Evolutionary conservation across 257 asterid genomes (phyloP).

Genomic region (Gentiana macrophylla): DNA sequence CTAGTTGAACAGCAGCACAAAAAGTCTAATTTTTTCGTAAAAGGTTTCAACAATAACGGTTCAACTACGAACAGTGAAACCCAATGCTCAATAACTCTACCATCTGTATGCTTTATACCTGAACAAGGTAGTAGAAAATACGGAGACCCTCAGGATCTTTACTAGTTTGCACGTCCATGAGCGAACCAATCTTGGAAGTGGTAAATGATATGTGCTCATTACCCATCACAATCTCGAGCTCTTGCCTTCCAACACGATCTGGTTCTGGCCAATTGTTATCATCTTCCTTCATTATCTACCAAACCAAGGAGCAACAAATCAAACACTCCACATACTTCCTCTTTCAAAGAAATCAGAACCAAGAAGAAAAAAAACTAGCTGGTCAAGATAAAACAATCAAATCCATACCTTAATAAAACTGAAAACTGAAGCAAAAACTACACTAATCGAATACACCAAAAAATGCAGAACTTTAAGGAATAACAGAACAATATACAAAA

Average conservation of each 20-base stretch:
- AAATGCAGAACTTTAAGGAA: background rate
- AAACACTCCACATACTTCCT: background rate
- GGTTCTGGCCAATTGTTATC: conserved; percentile 99
- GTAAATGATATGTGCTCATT: conserved; percentile 96
- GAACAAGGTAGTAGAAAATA: conserved; percentile 92
- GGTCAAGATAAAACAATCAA: background rate
- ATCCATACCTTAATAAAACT: background rate
- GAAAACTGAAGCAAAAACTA: too few relatives aligned
- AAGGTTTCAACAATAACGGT: too few relatives aligned
- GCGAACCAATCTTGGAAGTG: conserved; percentile 95
- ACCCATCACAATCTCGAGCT: conserved; percentile 98
- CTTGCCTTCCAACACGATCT: conserved; percentile 98
- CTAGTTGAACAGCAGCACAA: too few relatives aligned
- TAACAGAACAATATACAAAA: background rate
- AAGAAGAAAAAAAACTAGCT: background rate
- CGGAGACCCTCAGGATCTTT: conserved; percentile 95
- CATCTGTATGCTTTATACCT: conserved; percentile 29
- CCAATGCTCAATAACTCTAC: too few relatives aligned
- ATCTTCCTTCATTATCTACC: conserved; percentile 95
- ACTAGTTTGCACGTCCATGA: conserved; percentile 93
- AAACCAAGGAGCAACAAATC: background rate
- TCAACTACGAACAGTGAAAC: too few relatives aligned
- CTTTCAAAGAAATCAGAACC: background rate
- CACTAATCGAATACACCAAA: background rate
- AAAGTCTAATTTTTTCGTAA: too few relatives aligned